phyloP scores from a whole-genome alignment of 306 rosid genomes.

The Gynostemma pentaphyllum region DNA sequence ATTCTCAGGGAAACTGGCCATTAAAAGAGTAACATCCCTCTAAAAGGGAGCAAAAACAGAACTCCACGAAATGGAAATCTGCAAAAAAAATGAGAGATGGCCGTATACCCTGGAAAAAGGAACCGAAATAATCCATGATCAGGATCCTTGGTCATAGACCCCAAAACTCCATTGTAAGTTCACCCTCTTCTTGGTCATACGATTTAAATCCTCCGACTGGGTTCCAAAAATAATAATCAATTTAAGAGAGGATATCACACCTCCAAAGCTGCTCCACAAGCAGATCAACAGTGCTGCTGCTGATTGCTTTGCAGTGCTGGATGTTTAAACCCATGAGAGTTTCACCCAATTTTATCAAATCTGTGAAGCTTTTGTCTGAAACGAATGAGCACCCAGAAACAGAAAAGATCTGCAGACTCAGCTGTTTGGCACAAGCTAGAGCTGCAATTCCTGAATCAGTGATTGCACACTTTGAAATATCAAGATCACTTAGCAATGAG shows the following conservation, averaged over 20 bases:
- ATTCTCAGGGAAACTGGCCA: conserved; percentile 52
- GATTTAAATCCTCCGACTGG: not conserved
- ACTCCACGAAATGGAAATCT: conserved; percentile 40
- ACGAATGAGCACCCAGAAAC: conserved; percentile 50
- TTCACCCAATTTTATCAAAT: conserved; percentile 45
- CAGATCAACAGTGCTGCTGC: conserved; percentile 33
- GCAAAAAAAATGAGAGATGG: conserved; percentile 40
- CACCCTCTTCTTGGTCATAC: conserved; percentile 17
- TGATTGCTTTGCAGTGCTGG: conserved; percentile 55
- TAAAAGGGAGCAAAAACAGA: conserved; percentile 47
- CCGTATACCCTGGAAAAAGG: conserved; percentile 47
- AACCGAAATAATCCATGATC: conserved; percentile 34
- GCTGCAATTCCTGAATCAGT: conserved; percentile 57
- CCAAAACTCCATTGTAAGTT: conserved; percentile 47
- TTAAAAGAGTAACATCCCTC: conserved; percentile 23
- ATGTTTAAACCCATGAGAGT: conserved; percentile 70
- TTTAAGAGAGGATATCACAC: conserved; percentile 70
- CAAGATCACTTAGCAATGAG: conserved; percentile 52
- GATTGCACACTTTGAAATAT: conserved; percentile 56
- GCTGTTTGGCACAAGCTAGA: conserved; percentile 32
- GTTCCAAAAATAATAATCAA: conserved; percentile 6
- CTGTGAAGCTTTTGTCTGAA: conserved; percentile 48
- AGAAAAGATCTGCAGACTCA: conserved; percentile 59
- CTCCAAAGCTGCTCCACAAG: conserved; percentile 57
- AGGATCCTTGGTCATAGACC: conserved; percentile 72